Evolutionary conservation across 2,329 filamentous ascomycete species (phyloP).

Genomic region (Ascochyta fabae): DNA sequence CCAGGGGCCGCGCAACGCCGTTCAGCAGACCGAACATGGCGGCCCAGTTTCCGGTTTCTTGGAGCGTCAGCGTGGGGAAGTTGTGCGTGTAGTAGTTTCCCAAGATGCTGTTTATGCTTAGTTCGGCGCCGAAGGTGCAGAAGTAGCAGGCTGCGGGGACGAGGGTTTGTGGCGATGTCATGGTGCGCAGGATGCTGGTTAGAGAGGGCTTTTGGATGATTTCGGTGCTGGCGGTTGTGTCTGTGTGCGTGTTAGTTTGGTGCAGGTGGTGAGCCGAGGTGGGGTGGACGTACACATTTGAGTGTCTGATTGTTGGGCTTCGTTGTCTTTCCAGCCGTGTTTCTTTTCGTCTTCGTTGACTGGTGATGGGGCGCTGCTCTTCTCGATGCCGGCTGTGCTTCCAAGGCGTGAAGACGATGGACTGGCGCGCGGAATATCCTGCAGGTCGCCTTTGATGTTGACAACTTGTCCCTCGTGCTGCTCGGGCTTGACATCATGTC

Average conservation of each 20-base stretch:
- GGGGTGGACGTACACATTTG: constrained; percentile 9
- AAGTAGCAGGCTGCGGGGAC: constrained; percentile 62
- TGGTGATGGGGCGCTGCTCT: background rate
- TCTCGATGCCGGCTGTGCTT: constrained; percentile 9
- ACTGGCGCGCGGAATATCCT: constrained; percentile 5
- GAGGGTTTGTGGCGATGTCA: constrained; percentile 65
- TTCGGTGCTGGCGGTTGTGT: constrained; percentile 64
- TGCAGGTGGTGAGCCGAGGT: no score
- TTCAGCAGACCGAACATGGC: constrained; percentile 78
- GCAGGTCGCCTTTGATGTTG: constrained; percentile 8
- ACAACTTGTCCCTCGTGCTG: constrained; percentile 7
- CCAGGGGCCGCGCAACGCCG: constrained; percentile 68
- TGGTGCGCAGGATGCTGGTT: constrained; percentile 65
- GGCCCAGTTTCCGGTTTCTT: constrained; percentile 64
- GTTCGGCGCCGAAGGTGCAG: constrained; percentile 65
- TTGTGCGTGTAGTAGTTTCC: constrained; percentile 63
- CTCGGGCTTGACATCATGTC: background rate
- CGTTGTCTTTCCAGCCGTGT: constrained; percentile 31
- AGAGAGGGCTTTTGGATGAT: constrained; percentile 66
- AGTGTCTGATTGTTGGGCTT: constrained; percentile 44
- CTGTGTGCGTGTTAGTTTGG: constrained; percentile 1
- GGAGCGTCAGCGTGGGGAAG: constrained; percentile 60
- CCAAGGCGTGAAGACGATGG: constrained; percentile 5
- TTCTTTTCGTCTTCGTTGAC: constrained; percentile 31
- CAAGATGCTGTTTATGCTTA: constrained; percentile 64